These are phyloP conservation scores for Hypomyces perniciosus DNA, from an alignment of 2,329 filamentous ascomycete species.

Conservation along the genomic window DNA sequence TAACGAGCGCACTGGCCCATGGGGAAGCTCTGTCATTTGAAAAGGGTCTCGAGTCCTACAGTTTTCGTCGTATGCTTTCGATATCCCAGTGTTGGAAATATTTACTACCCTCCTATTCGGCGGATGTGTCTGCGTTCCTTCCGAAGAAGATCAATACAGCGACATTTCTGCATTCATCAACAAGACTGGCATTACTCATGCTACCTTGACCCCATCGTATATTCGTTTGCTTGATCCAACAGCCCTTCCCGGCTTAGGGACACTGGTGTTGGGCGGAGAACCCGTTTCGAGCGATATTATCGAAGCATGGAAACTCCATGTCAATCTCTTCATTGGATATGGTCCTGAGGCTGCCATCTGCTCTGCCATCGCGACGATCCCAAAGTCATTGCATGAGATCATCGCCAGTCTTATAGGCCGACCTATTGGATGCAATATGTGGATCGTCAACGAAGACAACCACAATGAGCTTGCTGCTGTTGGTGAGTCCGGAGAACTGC, in stretches of 20 bases:
- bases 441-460: constrained; percentile 2
- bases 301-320: background rate
- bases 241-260: background rate
- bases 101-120: constrained; percentile 12
- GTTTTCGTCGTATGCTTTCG: constrained; percentile 21
- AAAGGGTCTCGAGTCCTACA: constrained; percentile 17
- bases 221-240: constrained; percentile 18
- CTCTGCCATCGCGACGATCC: background rate
- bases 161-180: constrained; percentile 16
- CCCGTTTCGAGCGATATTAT: constrained; percentile 10
- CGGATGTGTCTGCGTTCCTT: constrained; percentile 20
- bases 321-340: constrained; percentile 6
- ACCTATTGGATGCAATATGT: background rate
- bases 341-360: constrained; percentile 6
- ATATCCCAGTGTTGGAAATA: constrained; percentile 18
- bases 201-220: constrained; percentile 21
- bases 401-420: constrained; percentile 1
- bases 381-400: background rate
- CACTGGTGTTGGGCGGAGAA: constrained; percentile 16
- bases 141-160: constrained; percentile 14
- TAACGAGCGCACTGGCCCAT: constrained; percentile 3
- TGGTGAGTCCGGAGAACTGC: constrained; percentile 4
- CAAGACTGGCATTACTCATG: constrained; percentile 14
- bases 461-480: background rate
- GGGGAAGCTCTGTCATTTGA: background rate